Base-by-base conservation (phyloP, 2,329 filamentous ascomycete species). In the Knufia fluminis region DNA sequence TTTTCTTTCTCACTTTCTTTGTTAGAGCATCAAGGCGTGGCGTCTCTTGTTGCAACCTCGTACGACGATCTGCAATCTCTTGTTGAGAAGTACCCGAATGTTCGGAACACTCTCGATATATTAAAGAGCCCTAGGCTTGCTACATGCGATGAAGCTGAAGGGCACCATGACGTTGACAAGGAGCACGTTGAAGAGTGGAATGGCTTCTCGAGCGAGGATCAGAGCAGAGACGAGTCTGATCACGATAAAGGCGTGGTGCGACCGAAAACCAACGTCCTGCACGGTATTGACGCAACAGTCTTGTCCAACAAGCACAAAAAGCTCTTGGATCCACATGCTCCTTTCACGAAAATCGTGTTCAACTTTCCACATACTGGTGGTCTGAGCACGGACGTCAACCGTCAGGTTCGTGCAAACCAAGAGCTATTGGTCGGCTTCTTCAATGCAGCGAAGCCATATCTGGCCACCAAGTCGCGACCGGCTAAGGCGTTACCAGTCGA, bases 321-420 rank as follows among this genome's bases (percentile, higher is more conserved):
- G 40, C 41, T 46, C 17, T 46, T 56, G 6, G 49, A 52, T 40
- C 42, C 51, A 22, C 61, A 61, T 14, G 67, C 68, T 2, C 66
- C 71, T 3, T 90, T 85, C 74, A 82, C 94, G 65, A 77, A 80
- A 50, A 83, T 97, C 54, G 75, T 91, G 57, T 98, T 97, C 79
- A 95, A 96, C 73, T 98, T 98, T 67, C 92, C 92, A 31, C 92
- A 98, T 70, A 85, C 94, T 2, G 92, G 92, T 55, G 92, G 92
- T 40, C 83, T 94, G 61, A 85, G 80, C 56, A 97, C 85, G 59
- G 90, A 97, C 70, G 85, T 96, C 49, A 96, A 96, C 71, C 77
- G 92, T 31, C 92, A 98, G 69, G 89, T 96, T 12, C 82, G 92
- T 50, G 80, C 86, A 65, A 97, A 98, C 70, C 90, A 95, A 68